A percentile compares a stretch with the other conserved stretches of the same genome.
Conservation (phyloP, 2,329 filamentous ascomycete species). For the Beauveria pseudobassiana region DNA sequence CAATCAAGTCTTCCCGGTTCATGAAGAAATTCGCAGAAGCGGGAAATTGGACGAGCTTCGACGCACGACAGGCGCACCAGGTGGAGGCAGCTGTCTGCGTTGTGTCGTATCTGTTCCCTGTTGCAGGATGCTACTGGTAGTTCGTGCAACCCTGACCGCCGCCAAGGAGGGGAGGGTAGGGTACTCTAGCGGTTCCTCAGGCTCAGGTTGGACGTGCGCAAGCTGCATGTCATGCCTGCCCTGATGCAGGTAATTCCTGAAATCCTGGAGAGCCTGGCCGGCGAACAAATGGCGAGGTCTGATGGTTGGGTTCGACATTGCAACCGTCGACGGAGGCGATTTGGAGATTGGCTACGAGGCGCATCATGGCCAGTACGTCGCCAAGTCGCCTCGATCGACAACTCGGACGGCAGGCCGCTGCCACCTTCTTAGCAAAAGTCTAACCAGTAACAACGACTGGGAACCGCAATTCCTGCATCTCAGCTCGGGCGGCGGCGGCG, state of each 20-base stretch:
- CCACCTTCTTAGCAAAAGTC: neutral
- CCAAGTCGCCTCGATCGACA: neutral
- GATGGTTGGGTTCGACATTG: neutral
- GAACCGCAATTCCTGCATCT: neutral
- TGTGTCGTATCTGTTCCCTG: conserved; percentile 6
- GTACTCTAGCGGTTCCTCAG: neutral
- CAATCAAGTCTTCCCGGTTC: neutral
- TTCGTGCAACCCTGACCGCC: conserved; percentile 3
- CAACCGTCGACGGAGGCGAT: neutral
- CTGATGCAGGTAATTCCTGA: neutral
- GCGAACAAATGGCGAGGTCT: neutral
- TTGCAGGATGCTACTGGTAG: neutral
- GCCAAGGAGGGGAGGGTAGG: neutral
- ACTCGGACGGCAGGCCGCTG: neutral
- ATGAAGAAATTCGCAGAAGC: neutral
- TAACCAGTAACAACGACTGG: neutral
- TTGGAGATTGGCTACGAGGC: neutral
- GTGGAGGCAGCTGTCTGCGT: conserved; percentile 3
- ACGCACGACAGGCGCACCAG: neutral
- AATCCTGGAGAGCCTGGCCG: neutral
- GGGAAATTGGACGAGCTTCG: conserved; percentile 8
- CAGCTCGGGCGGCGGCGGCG: neutral
- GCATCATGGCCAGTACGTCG: neutral
- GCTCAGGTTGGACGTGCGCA: neutral
- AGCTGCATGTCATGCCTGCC: neutral